Evolutionary conservation across 129 eudicot species (phyloP).

Genomic region (Helianthus tuberosus): DNA sequence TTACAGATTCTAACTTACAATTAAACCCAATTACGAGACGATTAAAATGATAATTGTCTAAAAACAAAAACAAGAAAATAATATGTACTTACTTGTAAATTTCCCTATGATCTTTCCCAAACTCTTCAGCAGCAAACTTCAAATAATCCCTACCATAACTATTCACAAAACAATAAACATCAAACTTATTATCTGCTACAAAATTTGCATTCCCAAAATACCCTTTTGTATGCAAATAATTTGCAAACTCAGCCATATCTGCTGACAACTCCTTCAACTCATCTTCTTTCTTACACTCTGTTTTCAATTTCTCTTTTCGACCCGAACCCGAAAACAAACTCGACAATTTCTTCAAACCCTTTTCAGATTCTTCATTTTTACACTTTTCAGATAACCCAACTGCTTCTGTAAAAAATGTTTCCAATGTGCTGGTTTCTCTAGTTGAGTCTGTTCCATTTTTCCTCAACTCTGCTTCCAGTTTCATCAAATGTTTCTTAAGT

Average conservation of each 20-base stretch:
- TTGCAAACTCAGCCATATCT: constrained; percentile 53
- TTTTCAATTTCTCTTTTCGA: not conserved
- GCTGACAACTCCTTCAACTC: constrained; percentile 57
- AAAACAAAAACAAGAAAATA: not conserved
- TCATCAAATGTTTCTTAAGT: no score
- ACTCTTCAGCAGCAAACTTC: constrained; percentile 67
- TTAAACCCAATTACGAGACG: not conserved
- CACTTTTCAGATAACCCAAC: no score
- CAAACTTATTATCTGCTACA: constrained; percentile 42
- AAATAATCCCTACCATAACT: constrained; percentile 60
- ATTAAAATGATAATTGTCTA: not conserved
- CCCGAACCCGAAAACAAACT: constrained; percentile 21
- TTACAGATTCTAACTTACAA: not conserved
- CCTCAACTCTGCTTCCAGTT: no score
- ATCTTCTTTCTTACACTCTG: constrained; percentile 27
- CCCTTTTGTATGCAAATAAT: constrained; percentile 23
- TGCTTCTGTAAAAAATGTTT: no score
- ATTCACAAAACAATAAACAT: constrained; percentile 51
- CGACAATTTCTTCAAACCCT: no score
- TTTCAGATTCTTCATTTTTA: no score
- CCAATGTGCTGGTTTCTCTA: no score
- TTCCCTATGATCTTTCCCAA: constrained; percentile 64
- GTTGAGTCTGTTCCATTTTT: no score
- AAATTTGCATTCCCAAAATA: constrained; percentile 56
- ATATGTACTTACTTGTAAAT: constrained; percentile 60